These are phyloP conservation scores for Ganoderma meredithae DNA, from an alignment of 1,284 basidiomycete species.

Conservation along the genomic window DNA sequence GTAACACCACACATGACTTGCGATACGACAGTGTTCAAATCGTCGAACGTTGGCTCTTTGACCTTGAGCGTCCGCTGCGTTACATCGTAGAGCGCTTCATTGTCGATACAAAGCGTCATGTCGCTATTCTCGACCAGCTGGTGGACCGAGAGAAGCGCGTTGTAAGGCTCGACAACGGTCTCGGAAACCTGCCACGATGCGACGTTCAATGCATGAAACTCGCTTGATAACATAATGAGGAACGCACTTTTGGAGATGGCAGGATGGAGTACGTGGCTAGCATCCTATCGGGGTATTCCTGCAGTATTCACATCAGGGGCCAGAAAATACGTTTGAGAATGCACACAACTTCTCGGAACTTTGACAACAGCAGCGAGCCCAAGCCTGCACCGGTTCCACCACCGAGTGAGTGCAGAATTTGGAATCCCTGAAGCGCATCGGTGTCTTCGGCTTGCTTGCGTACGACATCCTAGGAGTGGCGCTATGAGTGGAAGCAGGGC, in stretches of 20 bases:
- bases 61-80: constrained; percentile 79
- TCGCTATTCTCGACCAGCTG: constrained; percentile 94
- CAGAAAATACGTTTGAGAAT: constrained; percentile 41
- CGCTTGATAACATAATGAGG: neutral
- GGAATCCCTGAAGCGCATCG: constrained; percentile 94
- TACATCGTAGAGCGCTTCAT: constrained; percentile 94
- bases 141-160: constrained; percentile 89
- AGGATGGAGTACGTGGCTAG: constrained; percentile 92
- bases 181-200: constrained; percentile 76
- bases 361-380: constrained; percentile 83
- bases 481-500: neutral
- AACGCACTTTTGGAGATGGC: constrained; percentile 84
- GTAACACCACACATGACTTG: constrained; percentile 92
- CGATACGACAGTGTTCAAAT: constrained; percentile 84
- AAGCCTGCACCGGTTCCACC: constrained; percentile 93
- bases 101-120: constrained; percentile 91
- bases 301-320: constrained; percentile 44
- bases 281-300: constrained; percentile 95
- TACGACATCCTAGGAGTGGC: constrained; percentile 62
- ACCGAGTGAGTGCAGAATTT: constrained; percentile 91
- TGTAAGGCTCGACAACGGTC: constrained; percentile 96
- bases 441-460: constrained; percentile 82
- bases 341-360: constrained; percentile 78
- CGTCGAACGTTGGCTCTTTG: constrained; percentile 72
- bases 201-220: neutral